These are phyloP conservation scores for Grosmannia penicillata DNA, from an alignment of 2,329 filamentous ascomycete species.

Conservation along the genomic window DNA sequence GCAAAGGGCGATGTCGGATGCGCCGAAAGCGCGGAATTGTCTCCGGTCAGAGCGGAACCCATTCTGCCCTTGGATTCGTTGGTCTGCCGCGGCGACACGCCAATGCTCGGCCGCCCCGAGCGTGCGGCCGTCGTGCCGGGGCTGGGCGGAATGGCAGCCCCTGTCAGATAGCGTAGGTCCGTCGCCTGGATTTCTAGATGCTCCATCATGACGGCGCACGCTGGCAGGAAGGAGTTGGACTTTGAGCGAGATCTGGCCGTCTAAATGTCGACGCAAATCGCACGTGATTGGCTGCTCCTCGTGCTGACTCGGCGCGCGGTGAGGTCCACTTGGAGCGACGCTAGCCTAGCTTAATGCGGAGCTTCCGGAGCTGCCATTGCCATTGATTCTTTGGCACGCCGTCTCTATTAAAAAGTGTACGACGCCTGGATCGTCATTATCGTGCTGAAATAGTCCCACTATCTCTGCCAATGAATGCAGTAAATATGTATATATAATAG, in stretches of 20 bases:
- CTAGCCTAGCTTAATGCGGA: too few species aligned
- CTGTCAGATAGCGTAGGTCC: conserved; percentile 35
- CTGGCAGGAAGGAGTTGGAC: not conserved
- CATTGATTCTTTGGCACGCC: too few species aligned
- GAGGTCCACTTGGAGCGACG: too few species aligned
- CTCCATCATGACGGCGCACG: conserved; percentile 30
- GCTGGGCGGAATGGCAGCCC: conserved; percentile 19
- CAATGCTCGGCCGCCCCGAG: not conserved
- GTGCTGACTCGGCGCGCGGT: too few species aligned
- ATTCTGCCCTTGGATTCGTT: conserved; percentile 11
- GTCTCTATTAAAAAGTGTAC: too few species aligned
- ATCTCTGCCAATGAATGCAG: too few species aligned
- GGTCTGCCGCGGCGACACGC: conserved; percentile 5
- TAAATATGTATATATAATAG: too few species aligned
- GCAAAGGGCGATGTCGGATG: conserved; percentile 2
- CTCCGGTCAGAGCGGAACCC: conserved; percentile 24
- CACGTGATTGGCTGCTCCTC: too few species aligned
- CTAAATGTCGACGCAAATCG: too few species aligned
- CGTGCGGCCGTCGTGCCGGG: conserved; percentile 8
- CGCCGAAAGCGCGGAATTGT: conserved; percentile 30
- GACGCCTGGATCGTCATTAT: too few species aligned
- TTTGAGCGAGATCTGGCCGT: not conserved
- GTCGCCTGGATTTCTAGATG: conserved; percentile 38
- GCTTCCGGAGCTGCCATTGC: too few species aligned
- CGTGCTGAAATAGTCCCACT: too few species aligned